These are phyloP conservation scores for Acephala macrosclerotiorum DNA, from an alignment of 2,329 filamentous ascomycete genomes.

Conservation along the genomic window DNA sequence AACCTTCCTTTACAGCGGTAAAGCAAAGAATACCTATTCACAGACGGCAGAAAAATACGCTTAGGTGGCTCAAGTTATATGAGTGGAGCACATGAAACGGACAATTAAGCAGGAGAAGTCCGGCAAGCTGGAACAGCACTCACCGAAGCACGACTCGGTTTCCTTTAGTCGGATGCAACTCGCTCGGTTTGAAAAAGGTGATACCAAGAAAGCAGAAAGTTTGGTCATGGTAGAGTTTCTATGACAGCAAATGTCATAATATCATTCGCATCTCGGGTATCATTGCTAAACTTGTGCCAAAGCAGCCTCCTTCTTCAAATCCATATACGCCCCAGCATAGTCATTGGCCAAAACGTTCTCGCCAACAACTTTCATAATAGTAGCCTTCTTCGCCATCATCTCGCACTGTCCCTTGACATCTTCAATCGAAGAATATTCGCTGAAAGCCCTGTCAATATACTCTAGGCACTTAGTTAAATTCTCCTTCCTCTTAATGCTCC, in stretches of 20 bases:
- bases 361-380: conserved; percentile 65
- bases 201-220: not conserved
- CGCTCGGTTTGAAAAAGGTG: no score
- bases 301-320: conserved; percentile 51
- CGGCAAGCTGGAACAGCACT: no score
- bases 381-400: conserved; percentile 71
- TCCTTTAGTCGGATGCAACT: no score
- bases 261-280: conserved; percentile 33
- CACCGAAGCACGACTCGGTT: no score
- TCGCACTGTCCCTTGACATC: conserved; percentile 67
- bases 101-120: no score
- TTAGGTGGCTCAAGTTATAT: no score
- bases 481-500: conserved; percentile 52
- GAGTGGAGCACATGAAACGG: no score
- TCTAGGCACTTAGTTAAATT: conserved; percentile 51
- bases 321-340: conserved; percentile 60
- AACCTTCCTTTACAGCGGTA: no score
- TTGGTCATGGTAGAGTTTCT: not conserved
- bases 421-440: conserved; percentile 63
- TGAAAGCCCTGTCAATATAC: conserved; percentile 42
- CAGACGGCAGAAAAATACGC: no score
- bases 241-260: not conserved
- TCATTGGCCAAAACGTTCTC: conserved; percentile 63
- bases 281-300: conserved; percentile 29
- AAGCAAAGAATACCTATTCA: no score